phyloP scores from a whole-genome alignment of 345 rosid species.

The Nasturtium officinale region DNA sequence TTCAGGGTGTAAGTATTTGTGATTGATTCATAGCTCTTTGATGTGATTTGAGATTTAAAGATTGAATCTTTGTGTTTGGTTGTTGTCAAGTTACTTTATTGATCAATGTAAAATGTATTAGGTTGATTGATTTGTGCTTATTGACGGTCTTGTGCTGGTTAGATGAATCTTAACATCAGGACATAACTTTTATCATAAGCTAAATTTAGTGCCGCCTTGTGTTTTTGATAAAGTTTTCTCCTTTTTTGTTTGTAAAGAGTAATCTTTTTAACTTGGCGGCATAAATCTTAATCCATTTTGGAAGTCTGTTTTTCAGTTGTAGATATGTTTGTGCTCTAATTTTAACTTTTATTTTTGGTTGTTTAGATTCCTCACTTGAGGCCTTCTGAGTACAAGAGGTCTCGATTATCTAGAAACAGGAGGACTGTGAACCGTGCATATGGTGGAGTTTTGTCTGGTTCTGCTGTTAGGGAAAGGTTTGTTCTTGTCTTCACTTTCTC shows the following conservation, averaged over 20 bases:
- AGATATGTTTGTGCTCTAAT: not conserved
- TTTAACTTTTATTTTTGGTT: not conserved
- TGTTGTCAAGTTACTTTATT: not conserved
- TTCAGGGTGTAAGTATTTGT: constrained; percentile 74
- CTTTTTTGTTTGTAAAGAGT: constrained; percentile 16
- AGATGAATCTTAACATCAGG: constrained; percentile 36
- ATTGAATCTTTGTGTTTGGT: not conserved
- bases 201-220: constrained; percentile 42
- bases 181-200: constrained; percentile 64
- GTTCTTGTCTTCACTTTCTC: not conserved
- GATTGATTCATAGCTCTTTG: not conserved
- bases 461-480: constrained; percentile 89
- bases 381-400: constrained; percentile 86
- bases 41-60: not conserved
- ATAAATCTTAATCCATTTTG: not conserved
- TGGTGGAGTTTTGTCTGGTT: constrained; percentile 80
- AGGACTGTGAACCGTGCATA: constrained; percentile 91
- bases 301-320: not conserved
- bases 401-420: constrained; percentile 71
- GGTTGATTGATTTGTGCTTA: constrained; percentile 40
- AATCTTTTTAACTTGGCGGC: constrained; percentile 22
- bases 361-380: constrained; percentile 84
- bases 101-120: not conserved
- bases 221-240: constrained; percentile 13
- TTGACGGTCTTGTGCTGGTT: constrained; percentile 60